Base-by-base conservation (phyloP, 164 flowering plant species). In the Sedum album region DNA sequence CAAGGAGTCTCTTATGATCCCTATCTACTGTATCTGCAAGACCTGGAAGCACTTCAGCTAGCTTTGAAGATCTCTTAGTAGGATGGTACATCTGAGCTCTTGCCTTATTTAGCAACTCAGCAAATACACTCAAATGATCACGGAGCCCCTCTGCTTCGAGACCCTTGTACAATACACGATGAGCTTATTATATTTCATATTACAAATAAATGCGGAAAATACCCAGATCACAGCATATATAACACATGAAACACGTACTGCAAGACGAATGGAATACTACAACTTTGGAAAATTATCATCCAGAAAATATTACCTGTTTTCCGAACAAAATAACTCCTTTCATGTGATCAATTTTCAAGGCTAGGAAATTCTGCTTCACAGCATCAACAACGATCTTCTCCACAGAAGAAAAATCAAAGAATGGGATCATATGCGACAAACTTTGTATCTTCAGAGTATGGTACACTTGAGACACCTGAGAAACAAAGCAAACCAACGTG, bases 321-420 rank as follows among this genome's bases (percentile, higher is more conserved):
- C 82, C 82, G 79, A n/a, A n/a, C n/a, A n/a, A n/a, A n/a, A n/a
- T n/a, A n/a, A n/a, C n/a, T n/a, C n/a, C n/a, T n/a, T n/a, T n/a
- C n/a, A n/a, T n/a, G n/a, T n/a, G n/a, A n/a, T n/a, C n/a, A n/a
- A n/a, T n/a, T n/a, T n/a, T n/a, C 91, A 91, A 80, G 5, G 87
- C 76, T 26, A 88, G 67, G 65, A 88, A 94, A 65, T 80, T 85
- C 66, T 84, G 79, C 69, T 86, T 94, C 31, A 83, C 91, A 61
- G 97, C 97, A 75, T 91, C 95, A 28, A 88, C 97, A 30, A 90
- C 84, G 17, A 91, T 80, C 77, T 84, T 94, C 73, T 94, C 98
- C 39, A 91, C 89, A n/a, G n/a, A n/a, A n/a, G n/a, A n/a, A n/a
- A n/a, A n/a, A n/a, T n/a, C n/a, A n/a, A n/a, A n/a, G n/a, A 31